Evolutionary conservation across 768 basidiomycete species (phyloP), one percentile per base, ranked within the genome.

Genomic region (Pleurotus cornucopiae): DNA sequence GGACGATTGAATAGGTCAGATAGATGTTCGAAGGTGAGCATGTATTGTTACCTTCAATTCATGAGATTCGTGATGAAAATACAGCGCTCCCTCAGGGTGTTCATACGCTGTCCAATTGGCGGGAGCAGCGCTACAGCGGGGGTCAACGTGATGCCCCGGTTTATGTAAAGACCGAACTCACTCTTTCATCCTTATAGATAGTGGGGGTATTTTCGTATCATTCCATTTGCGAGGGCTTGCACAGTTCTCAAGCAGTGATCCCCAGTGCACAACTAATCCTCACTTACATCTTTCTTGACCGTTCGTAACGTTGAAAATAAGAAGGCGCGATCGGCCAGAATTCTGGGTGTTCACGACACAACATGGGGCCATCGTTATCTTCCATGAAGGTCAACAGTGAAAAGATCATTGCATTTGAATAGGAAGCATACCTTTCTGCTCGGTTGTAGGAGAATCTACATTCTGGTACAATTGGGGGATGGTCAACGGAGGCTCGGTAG

Each of bases 71-170:
- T 84, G 72, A 60, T 74, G 75, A 55, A 81, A 88, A 62, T 86
- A 88, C 14, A 78, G 72, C 13, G 73, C 76, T 5, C 86, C 86
- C 66, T 88, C 85, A 0, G 85, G 84, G 60, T 87, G 86, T 2
- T 71, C 66, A 34, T 70, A 68, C 1, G 75, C 64, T 5, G 37
- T 64, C 86, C 86, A 87, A 0, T 73, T 77, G 2, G 16, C 5
- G 0, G 69, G 71, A 20, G 51, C 34, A 12, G 18, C 2, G 5
- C 51, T 53, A 25, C 14, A 20, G 2, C 16, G 21, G 34, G 21
- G 14, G 37, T 49, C 2, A 49, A 26, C 23, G 1, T 9, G 14
- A 12, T 23, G 21, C 21, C 0, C 21, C 2, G 21, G 21, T 23
- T 23, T 23, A 23, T 23, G 21, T 20, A 43, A 43, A 13, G 20